Base-by-base conservation (phyloP, 2,329 filamentous ascomycete species). In the Monascus ruber region DNA sequence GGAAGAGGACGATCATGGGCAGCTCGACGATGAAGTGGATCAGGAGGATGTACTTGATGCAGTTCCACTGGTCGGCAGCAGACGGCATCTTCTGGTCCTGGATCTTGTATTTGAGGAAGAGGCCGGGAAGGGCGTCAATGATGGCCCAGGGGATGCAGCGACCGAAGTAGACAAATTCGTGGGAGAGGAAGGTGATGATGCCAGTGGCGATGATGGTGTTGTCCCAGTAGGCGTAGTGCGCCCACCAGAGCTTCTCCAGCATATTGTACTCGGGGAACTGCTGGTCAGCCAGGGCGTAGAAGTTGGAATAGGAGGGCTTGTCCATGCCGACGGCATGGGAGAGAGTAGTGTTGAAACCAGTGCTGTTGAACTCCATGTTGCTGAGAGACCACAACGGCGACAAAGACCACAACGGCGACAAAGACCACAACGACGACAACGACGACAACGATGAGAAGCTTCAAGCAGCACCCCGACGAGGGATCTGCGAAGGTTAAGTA, bases 1-100 rank as follows among this genome's bases (percentile, higher is more conserved):
- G 89, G 77, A 96, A 96, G 55, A 95, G 77, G 65, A 69, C 70
- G 39, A 95, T 95, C 66, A 95, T 87, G 42, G 89, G 89, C 32
- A 96, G 77, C 67, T 96, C 89, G 66, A 94, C 86, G 53, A 89
- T 94, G 68, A 95, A 93, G 66, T 96, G 89, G 62, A 80, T 87
- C 56, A 94, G 72, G 47, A 96, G 81, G 51, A 96, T 89, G 50
- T 94, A 79, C 63, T 78, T 78, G 43, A 87, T 85, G 70, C 89
- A 96, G 57, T 85, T 77, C 77, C 85, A 93, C 68, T 96, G 89
- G 64, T 95, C 89, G 59, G 77, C 81, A 38, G 79, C 72, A 9
- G 86, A 91, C 8, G 89, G 89, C 36, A 94, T 77, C 73, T 95
- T 95, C 65, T 74, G 61, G 71, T 78, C 77, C 64, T 96, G 89